Evolutionary conservation across 2,329 filamentous ascomycete species (phyloP).

Genomic region (Fusarium oligoseptatum): DNA sequence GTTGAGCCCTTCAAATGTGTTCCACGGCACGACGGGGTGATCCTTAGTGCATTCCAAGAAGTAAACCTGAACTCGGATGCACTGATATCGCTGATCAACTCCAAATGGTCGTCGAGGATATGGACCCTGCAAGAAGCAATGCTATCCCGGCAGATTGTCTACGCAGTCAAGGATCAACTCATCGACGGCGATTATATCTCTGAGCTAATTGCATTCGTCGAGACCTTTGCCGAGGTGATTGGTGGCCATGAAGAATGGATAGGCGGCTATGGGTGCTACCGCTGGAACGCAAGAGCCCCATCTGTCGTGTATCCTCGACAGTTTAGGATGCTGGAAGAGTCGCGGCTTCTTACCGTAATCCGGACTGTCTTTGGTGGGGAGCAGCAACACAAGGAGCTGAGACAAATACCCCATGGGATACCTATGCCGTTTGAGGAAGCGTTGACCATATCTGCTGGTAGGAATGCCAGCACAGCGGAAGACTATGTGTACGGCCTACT

Average conservation of each 20-base stretch:
- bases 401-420: background rate
- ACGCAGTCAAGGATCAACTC: background rate
- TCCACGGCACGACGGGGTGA: background rate
- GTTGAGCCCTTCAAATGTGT: background rate
- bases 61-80: background rate
- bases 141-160: background rate
- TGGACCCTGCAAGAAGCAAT: background rate
- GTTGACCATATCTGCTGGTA: background rate
- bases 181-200: background rate
- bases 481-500: background rate
- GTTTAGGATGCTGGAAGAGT: background rate
- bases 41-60: background rate
- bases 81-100: background rate
- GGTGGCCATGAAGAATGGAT: background rate
- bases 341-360: background rate
- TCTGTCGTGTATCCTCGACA: background rate
- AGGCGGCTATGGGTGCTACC: background rate
- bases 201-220: background rate
- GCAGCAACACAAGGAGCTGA: background rate
- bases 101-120: background rate
- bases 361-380: background rate
- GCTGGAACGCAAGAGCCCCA: background rate
- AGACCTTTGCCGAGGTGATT: background rate
- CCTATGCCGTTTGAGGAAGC: background rate
- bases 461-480: background rate